A percentile compares a stretch with the other conserved stretches of the same genome.
phyloP scores from a whole-genome alignment of 139 green algal species.

The Chlamydomonas urium region DNA sequence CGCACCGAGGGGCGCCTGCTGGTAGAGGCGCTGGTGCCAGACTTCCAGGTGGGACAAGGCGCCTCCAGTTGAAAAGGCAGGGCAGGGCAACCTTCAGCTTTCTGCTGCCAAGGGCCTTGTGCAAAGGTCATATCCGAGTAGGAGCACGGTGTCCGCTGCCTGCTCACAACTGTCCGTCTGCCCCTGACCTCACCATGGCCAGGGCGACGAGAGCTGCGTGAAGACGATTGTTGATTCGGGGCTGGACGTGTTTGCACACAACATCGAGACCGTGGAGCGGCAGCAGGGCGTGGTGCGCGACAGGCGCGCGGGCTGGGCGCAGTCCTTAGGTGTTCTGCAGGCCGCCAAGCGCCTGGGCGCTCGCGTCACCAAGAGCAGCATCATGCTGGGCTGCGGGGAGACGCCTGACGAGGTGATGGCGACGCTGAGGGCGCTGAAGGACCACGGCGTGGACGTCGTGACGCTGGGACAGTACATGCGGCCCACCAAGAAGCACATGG shows the following conservation, averaged over 20 bases:
- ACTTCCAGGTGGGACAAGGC: conserved; percentile 94
- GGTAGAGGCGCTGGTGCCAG: conserved; percentile 92
- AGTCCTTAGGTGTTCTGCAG: conserved; percentile 78
- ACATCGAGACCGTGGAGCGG: conserved; percentile 92
- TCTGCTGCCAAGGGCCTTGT: too few species aligned
- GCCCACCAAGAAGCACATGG: conserved; percentile 95
- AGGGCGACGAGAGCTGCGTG: conserved; percentile 1
- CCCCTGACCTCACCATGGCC: too few species aligned
- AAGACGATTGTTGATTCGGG: conserved; percentile 66
- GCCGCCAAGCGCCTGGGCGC: conserved; percentile 74
- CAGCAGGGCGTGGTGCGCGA: conserved; percentile 80
- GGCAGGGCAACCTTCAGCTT: too few species aligned
- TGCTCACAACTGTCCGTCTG: too few species aligned
- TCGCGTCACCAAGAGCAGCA: conserved; percentile 90
- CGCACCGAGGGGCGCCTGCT: conserved; percentile 69
- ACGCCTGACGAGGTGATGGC: conserved; percentile 67
- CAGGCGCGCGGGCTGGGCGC: conserved; percentile 83
- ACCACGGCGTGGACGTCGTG: conserved; percentile 87
- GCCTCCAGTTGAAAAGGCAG: too few species aligned
- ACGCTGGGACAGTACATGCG: conserved; percentile 99
- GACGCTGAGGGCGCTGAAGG: conserved; percentile 34
- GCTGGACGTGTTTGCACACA: conserved; percentile 98
- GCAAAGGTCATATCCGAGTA: too few species aligned
- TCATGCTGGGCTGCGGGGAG: conserved; percentile 99
- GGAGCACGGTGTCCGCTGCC: too few species aligned